A percentile compares a stretch with the other conserved stretches of the same genome.
Evolutionary conservation across 768 basidiomycete genomes (phyloP).

Genomic region (Phallus indusiatus): DNA sequence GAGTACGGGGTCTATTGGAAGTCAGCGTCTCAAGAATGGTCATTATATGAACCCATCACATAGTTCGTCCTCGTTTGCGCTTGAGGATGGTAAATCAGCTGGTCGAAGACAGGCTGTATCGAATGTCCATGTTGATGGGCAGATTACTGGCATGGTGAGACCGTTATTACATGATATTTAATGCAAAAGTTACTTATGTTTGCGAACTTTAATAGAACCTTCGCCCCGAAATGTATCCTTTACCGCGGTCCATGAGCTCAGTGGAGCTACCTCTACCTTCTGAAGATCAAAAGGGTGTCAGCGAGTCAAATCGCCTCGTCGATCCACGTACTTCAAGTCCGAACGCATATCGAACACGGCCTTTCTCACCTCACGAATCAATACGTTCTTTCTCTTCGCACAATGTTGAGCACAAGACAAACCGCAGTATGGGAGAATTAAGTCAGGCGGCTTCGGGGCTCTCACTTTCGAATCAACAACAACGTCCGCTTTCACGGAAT

Average conservation of each 20-base stretch:
- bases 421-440: not conserved
- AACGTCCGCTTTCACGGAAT: not conserved
- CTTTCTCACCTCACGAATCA: not conserved
- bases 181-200: no score
- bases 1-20: not conserved
- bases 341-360: not conserved
- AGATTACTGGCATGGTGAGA: no score
- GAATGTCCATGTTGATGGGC: not conserved
- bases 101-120: not conserved
- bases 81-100: not conserved
- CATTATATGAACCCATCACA: not conserved
- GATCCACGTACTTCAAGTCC: not conserved
- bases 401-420: not conserved
- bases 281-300: not conserved
- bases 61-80: not conserved
- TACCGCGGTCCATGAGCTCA: not conserved
- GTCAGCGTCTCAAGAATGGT: not conserved
- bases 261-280: not conserved
- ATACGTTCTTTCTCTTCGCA: not conserved
- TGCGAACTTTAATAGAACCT: not conserved
- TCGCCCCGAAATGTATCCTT: not conserved
- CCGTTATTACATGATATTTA: no score
- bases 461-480: not conserved
- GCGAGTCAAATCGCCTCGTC: not conserved
- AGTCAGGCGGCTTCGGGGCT: not conserved